Percentiles rank a stretch among this genome's conserved stretches.
phyloP scores from a whole-genome alignment of 2,329 filamentous ascomycete genomes.

The Cladophialophora psammophila region DNA sequence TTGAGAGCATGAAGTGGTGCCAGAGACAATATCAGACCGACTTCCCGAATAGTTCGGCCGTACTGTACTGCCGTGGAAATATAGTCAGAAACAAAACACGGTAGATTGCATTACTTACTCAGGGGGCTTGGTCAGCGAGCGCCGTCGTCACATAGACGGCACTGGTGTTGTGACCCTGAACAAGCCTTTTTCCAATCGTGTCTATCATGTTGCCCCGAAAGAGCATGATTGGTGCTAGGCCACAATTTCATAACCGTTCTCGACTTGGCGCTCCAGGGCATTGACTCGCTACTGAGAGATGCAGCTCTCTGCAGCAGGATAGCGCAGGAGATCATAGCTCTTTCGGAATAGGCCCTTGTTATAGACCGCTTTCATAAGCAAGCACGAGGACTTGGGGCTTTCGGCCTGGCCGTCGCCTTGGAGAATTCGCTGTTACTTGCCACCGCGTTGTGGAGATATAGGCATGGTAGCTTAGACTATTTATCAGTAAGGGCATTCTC shows the following conservation, averaged over 20 bases:
- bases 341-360: background rate
- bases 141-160: background rate
- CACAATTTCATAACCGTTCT: background rate
- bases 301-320: background rate
- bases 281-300: background rate
- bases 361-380: background rate
- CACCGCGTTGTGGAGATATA: background rate
- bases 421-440: background rate
- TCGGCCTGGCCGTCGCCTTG: background rate
- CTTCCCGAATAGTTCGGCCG: constrained; percentile 2
- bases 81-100: background rate
- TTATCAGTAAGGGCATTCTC: background rate
- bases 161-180: constrained; percentile 6
- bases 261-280: background rate
- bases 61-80: background rate
- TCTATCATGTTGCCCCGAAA: background rate
- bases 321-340: background rate
- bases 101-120: constrained; percentile 9
- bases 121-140: constrained; percentile 7
- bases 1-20: background rate
- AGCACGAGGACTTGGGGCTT: background rate
- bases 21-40: background rate
- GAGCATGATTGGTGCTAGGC: background rate
- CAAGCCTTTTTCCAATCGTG: constrained; percentile 1
- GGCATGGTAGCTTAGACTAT: background rate